Evolutionary conservation across 306 rosid genomes (phyloP).

Genomic region (Quercus wislizeni): DNA sequence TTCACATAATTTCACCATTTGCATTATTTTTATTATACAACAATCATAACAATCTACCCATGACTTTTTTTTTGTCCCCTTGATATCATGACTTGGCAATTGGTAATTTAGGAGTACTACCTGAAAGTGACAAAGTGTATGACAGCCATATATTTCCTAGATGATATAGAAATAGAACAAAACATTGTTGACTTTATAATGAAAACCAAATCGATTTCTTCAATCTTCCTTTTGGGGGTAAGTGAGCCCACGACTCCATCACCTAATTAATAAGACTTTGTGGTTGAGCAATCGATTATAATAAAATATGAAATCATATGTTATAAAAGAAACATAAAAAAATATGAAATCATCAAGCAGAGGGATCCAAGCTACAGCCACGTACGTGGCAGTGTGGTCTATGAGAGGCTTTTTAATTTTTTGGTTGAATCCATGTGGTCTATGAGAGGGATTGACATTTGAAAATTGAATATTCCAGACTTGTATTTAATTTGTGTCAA

Average conservation of each 20-base stretch:
- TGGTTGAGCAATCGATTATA: not conserved
- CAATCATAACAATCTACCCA: too few species aligned
- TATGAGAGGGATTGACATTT: too few species aligned
- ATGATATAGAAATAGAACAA: not conserved
- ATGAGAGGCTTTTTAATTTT: too few species aligned
- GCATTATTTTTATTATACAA: too few species aligned
- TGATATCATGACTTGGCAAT: not conserved
- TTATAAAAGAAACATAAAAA: not conserved
- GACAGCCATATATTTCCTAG: not conserved
- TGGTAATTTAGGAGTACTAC: not conserved
- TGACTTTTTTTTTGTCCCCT: not conserved
- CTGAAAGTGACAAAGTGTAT: constrained; percentile 10
- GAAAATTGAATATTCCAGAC: too few species aligned
- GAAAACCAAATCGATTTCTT: not conserved
- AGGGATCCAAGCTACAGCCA: not conserved
- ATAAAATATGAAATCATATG: not conserved
- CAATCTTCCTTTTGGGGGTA: not conserved
- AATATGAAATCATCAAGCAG: not conserved
- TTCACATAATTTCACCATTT: too few species aligned
- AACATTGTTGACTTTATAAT: not conserved
- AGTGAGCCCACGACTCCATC: constrained; percentile 14
- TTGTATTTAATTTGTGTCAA: too few species aligned
- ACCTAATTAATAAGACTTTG: not conserved
- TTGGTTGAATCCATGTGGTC: too few species aligned
- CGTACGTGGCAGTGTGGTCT: too few species aligned